phyloP scores from a whole-genome alignment of 2,329 filamentous ascomycete species.

The Pyricularia pennisetigena region DNA sequence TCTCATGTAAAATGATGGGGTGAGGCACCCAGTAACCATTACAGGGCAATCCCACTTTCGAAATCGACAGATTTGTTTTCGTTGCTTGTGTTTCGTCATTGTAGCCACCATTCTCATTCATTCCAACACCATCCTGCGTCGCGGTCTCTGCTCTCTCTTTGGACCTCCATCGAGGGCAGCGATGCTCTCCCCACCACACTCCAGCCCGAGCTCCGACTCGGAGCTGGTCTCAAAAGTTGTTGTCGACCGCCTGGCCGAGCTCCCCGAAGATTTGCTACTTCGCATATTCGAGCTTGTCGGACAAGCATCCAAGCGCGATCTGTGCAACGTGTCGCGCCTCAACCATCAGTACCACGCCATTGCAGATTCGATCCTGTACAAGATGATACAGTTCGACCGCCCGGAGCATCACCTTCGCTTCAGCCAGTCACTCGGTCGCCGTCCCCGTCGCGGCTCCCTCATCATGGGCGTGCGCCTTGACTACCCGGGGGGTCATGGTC shows the following conservation, averaged over 20 bases:
- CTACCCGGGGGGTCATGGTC: constrained; percentile 24
- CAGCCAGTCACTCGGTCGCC: constrained; percentile 33
- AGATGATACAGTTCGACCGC: constrained; percentile 33
- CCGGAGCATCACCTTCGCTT: constrained; percentile 38
- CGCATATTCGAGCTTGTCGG: constrained; percentile 27
- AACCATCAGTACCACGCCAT: constrained; percentile 31
- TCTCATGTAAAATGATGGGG: neutral
- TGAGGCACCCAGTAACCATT: neutral
- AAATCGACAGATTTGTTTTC: neutral
- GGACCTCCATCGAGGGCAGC: neutral
- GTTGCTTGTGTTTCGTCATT: neutral
- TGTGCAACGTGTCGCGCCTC: constrained; percentile 31
- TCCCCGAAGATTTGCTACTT: constrained; percentile 29
- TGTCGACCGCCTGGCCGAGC: constrained; percentile 13
- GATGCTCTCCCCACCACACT: neutral
- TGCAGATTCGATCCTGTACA: constrained; percentile 36
- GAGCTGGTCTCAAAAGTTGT: neutral
- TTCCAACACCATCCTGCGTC: neutral
- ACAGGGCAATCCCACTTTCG: neutral
- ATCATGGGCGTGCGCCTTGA: constrained; percentile 21
- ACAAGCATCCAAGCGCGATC: constrained; percentile 23
- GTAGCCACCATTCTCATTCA: neutral
- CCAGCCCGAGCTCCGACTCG: neutral
- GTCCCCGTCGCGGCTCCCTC: constrained; percentile 32
- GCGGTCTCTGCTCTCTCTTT: neutral